Conservation (phyloP, 495 filamentous ascomycete genomes). For the Thermothielavioides terrestris region DNA sequence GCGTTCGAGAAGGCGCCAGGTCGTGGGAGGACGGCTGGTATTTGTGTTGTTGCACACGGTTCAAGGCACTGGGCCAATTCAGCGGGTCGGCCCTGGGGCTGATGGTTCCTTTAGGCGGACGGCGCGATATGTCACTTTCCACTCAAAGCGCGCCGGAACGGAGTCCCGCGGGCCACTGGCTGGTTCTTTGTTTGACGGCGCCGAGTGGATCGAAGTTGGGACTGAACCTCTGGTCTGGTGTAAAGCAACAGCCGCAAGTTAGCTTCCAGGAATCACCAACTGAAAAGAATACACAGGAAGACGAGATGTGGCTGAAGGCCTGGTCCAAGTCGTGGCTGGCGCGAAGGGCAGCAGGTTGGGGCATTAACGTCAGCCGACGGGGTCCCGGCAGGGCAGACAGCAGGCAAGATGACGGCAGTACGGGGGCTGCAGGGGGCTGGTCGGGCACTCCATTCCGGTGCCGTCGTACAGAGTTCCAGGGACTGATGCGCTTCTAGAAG, state of each 20-base stretch:
- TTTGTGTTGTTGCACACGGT: background rate
- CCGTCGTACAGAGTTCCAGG: background rate
- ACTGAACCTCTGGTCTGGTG: slow-evolving; percentile 4
- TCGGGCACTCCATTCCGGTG: slow-evolving; percentile 16
- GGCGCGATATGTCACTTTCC: background rate
- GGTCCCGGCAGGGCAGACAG: background rate
- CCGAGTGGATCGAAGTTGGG: background rate
- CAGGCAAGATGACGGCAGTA: background rate
- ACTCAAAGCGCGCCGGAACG: background rate
- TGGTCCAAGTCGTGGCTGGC: background rate
- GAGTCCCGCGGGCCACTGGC: background rate
- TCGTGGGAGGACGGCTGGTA: background rate
- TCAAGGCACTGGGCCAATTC: background rate
- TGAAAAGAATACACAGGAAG: background rate
- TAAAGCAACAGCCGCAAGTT: slow-evolving; percentile 5
- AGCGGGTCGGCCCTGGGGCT: background rate
- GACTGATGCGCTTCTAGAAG: slow-evolving; percentile 11
- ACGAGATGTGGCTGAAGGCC: background rate
- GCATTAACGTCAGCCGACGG: background rate
- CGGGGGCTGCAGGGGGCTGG: slow-evolving; percentile 5
- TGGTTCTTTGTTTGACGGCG: slow-evolving; percentile 12
- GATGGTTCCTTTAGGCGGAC: background rate
- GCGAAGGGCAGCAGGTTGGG: too few species aligned
- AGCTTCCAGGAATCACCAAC: slow-evolving; percentile 3
- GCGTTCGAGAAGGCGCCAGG: background rate